phyloP scores from a whole-genome alignment of 2,329 filamentous ascomycete species.

The Aspergillus hortae region DNA sequence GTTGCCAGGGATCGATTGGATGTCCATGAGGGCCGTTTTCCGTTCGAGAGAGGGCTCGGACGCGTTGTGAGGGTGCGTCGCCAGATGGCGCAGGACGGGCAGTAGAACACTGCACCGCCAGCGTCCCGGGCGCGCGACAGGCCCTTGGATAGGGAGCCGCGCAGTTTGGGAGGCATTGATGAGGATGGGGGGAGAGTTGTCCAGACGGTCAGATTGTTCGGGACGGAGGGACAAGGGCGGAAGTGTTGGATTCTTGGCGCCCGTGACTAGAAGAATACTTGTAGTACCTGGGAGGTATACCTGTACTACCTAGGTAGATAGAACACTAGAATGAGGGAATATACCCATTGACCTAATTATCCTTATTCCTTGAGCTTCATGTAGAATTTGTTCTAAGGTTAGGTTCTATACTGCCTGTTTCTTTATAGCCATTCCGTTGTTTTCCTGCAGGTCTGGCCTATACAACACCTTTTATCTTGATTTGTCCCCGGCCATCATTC shows the following conservation, averaged over 20 bases:
- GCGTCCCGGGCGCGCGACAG: constrained; percentile 26
- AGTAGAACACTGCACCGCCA: constrained; percentile 29
- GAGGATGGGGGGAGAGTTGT: constrained; percentile 7
- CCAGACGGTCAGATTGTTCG: constrained; percentile 1
- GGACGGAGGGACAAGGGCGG: constrained; percentile 9
- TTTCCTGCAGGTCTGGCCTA: too few relatives aligned
- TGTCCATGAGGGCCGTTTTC: constrained; percentile 6
- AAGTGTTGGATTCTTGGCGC: constrained; percentile 13
- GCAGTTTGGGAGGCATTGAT: constrained; percentile 40
- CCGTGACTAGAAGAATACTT: background rate
- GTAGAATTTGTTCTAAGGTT: too few relatives aligned
- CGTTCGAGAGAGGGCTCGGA: constrained; percentile 12
- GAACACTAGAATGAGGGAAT: too few relatives aligned
- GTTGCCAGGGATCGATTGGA: constrained; percentile 43
- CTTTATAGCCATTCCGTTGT: too few relatives aligned
- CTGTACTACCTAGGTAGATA: too few relatives aligned
- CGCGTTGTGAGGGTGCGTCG: constrained; percentile 30
- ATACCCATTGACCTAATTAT: too few relatives aligned
- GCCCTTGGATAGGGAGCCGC: constrained; percentile 33
- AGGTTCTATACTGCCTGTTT: too few relatives aligned
- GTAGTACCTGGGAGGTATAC: too few relatives aligned
- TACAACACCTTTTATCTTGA: too few relatives aligned
- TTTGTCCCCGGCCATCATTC: too few relatives aligned
- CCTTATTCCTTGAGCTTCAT: too few relatives aligned
- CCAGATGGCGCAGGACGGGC: constrained; percentile 40